Evolutionary conservation across 306 rosid genomes (phyloP).

Genomic region (Dalbergia oliveri): DNA sequence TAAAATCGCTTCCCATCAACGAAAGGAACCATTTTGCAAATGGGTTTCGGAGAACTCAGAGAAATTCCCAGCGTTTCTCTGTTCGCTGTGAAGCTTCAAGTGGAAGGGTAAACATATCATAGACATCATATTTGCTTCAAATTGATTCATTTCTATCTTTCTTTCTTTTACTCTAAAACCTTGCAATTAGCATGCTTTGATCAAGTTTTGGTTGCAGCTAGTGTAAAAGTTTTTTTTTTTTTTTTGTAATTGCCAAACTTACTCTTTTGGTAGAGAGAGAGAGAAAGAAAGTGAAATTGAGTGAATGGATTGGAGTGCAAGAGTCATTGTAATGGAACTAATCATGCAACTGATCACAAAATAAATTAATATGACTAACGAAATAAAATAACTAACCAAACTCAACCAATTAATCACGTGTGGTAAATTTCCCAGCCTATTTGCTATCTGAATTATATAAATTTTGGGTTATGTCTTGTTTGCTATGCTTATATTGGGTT

Average conservation of each 20-base stretch:
- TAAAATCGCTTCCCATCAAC: conserved; percentile 50
- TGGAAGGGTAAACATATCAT: conserved; percentile 73
- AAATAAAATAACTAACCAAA: neutral
- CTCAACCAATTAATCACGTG: conserved; percentile 14
- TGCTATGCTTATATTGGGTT: conserved; percentile 7
- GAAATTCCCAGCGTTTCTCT: conserved; percentile 52
- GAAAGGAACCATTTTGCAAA: conserved; percentile 45
- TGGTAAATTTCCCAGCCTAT: neutral
- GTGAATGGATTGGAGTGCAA: neutral
- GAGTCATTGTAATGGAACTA: conserved; percentile 11
- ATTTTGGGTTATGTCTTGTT: conserved; percentile 16
- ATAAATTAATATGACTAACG: neutral
- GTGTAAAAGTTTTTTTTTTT: neutral
- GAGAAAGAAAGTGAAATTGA: neutral
- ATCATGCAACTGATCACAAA: neutral
- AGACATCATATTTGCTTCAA: neutral
- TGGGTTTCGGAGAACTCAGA: conserved; percentile 50
- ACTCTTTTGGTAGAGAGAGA: conserved; percentile 2
- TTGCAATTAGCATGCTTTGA: neutral
- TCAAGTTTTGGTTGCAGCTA: neutral
- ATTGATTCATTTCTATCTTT: neutral
- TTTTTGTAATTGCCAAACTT: neutral
- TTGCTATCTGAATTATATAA: neutral
- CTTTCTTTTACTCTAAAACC: neutral
- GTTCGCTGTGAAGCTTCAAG: conserved; percentile 78